A percentile compares a stretch with the other conserved stretches of the same genome.
These are phyloP conservation scores for Pelargonium australe DNA, from an alignment of 441 rosid genomes.

Conservation along the genomic window DNA sequence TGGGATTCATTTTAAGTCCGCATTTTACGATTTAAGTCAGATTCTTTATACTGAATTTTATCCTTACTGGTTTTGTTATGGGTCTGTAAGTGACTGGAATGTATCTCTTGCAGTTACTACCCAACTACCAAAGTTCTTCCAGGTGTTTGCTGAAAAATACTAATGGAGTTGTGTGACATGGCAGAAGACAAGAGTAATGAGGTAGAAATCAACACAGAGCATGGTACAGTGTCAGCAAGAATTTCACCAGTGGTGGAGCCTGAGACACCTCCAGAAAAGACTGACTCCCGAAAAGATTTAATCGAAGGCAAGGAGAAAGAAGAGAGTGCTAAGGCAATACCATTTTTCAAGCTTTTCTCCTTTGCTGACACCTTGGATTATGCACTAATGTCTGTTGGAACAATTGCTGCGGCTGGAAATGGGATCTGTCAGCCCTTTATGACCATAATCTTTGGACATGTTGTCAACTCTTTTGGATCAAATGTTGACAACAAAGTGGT, in stretches of 20 bases:
- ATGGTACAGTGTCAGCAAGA: slow-evolving; percentile 6
- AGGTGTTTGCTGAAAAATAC: neutral
- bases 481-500: slow-evolving; percentile 34
- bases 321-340: slow-evolving; percentile 36
- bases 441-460: slow-evolving; percentile 53
- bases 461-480: slow-evolving; percentile 47
- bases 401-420: slow-evolving; percentile 51
- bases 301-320: slow-evolving; percentile 28
- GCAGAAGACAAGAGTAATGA: slow-evolving; percentile 13
- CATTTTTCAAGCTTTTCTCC: slow-evolving; percentile 53
- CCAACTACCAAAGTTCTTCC: neutral
- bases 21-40: neutral
- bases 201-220: slow-evolving; percentile 14
- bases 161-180: slow-evolving; percentile 13
- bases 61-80: neutral
- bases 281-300: neutral
- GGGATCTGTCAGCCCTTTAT: slow-evolving; percentile 47
- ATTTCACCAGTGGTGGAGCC: neutral
- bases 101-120: slow-evolving; percentile 9
- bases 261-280: neutral
- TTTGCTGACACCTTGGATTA: slow-evolving; percentile 50
- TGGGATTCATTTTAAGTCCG: neutral
- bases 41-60: neutral
- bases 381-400: slow-evolving; percentile 48
- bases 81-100: neutral